A percentile compares a stretch with the other conserved stretches of the same genome.
Conservation (phyloP, 1,284 basidiomycete species). For the Rhodotorula sp. region DNA sequence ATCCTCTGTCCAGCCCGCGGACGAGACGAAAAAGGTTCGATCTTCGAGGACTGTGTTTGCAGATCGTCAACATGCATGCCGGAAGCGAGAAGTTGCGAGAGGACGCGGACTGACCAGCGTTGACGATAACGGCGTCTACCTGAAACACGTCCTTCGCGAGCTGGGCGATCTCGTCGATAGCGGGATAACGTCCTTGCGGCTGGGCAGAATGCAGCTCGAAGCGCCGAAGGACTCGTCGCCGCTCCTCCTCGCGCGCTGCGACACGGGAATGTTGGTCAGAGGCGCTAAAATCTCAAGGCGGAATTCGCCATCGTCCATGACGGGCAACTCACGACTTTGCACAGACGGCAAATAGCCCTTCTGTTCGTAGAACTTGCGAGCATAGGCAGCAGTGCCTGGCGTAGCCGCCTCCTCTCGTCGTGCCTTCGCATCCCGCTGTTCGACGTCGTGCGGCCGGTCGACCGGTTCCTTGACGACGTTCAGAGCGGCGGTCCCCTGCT, state of each 20-base stretch:
- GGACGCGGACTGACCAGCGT: neutral
- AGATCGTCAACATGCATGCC: no score
- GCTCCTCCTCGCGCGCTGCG: constrained; percentile 7
- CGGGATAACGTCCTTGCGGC: neutral
- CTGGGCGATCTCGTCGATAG: constrained; percentile 1
- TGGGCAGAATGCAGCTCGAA: neutral
- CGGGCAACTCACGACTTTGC: neutral
- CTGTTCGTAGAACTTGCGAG: neutral
- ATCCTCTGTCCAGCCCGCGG: neutral
- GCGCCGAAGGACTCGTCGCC: constrained; percentile 1
- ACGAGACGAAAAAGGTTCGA: constrained; percentile 2
- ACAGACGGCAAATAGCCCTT: constrained; percentile 7
- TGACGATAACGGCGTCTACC: constrained; percentile 4
- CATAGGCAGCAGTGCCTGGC: neutral
- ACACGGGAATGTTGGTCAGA: no score
- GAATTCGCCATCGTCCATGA: neutral
- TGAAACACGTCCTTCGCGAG: constrained; percentile 10
- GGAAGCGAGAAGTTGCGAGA: no score
- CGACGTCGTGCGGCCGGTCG: neutral
- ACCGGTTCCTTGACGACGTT: neutral
- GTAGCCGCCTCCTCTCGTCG: neutral
- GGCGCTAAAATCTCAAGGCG: no score
- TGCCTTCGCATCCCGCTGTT: neutral
- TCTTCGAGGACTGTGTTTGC: constrained; percentile 4
- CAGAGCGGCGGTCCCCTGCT: neutral